Conservation (phyloP, 1,284 basidiomycete species). For the Naganishia albida region DNA sequence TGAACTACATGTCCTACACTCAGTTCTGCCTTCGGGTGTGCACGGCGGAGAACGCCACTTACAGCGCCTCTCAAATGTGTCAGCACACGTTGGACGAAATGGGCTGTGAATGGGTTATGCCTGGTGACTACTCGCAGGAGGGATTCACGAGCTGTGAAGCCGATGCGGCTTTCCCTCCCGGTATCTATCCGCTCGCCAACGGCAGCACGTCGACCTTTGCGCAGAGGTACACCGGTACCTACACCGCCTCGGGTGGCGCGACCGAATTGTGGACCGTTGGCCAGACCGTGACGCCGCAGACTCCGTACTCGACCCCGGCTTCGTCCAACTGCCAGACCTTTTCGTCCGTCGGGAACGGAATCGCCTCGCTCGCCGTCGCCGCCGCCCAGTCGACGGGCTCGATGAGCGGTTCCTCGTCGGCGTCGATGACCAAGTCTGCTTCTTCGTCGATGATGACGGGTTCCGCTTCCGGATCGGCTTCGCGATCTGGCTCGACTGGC, state of each 20-base stretch:
- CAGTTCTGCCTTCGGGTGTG: conserved; percentile 56
- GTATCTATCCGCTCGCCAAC: conserved; percentile 43
- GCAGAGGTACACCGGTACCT: conserved; percentile 55
- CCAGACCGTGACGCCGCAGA: conserved; percentile 49
- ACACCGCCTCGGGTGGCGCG: conserved; percentile 39
- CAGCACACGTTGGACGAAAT: conserved; percentile 54
- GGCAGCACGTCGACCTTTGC: conserved; percentile 53
- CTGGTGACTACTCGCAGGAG: conserved; percentile 53
- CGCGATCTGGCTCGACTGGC: conserved; percentile 34
- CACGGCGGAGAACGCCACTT: conserved; percentile 47
- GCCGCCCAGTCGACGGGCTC: conserved; percentile 8
- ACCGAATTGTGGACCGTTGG: conserved; percentile 48
- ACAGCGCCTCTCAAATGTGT: conserved; percentile 37
- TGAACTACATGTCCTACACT: conserved; percentile 54
- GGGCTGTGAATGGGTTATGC: conserved; percentile 56
- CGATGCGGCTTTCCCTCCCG: conserved; percentile 54
- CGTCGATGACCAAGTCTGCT: conserved; percentile 27
- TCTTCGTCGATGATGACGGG: conserved; percentile 36
- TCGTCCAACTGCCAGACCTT: conserved; percentile 47
- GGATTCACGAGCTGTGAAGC: conserved; percentile 54
- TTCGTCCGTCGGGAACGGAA: conserved; percentile 40
- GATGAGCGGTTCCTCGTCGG: conserved; percentile 19
- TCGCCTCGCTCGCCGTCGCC: conserved; percentile 34
- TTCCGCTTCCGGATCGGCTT: conserved; percentile 37
- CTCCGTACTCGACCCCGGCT: conserved; percentile 49